Conservation (phyloP, 768 basidiomycete genomes). For the Suillus hirtellus region DNA sequence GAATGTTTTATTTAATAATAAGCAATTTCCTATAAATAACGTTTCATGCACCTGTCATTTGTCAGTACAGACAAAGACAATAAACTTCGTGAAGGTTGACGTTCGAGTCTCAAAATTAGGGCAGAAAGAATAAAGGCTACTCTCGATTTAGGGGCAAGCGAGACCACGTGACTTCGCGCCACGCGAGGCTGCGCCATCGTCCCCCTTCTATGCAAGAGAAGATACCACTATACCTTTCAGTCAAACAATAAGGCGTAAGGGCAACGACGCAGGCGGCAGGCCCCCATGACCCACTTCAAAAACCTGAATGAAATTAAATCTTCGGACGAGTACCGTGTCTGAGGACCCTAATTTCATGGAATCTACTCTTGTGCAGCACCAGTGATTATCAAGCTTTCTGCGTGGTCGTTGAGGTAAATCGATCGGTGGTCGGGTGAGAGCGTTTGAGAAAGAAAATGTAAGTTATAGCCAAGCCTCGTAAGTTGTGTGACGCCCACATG, state of each 20-base stretch:
- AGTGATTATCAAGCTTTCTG: neutral
- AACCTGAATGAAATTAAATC: neutral
- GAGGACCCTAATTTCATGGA: neutral
- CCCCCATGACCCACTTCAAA: neutral
- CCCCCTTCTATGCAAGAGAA: neutral
- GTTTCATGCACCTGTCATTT: too few species aligned
- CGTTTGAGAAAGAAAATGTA: neutral
- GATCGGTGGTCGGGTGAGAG: neutral
- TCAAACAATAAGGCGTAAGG: neutral
- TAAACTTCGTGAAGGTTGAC: too few species aligned
- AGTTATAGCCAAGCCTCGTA: neutral
- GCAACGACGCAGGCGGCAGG: neutral
- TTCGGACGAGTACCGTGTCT: neutral
- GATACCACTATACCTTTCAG: neutral
- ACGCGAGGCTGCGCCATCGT: too few species aligned
- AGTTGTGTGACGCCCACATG: conserved; percentile 1
- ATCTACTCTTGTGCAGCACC: neutral
- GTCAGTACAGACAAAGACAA: too few species aligned
- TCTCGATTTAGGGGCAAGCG: too few species aligned
- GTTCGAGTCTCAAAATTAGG: too few species aligned
- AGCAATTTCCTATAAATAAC: too few species aligned
- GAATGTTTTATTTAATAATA: too few species aligned
- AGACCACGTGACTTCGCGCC: too few species aligned
- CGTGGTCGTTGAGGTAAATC: neutral
- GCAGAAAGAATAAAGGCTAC: too few species aligned